Conservation (phyloP, 2,329 filamentous ascomycete genomes). For the Talaromyces verruculosus region DNA sequence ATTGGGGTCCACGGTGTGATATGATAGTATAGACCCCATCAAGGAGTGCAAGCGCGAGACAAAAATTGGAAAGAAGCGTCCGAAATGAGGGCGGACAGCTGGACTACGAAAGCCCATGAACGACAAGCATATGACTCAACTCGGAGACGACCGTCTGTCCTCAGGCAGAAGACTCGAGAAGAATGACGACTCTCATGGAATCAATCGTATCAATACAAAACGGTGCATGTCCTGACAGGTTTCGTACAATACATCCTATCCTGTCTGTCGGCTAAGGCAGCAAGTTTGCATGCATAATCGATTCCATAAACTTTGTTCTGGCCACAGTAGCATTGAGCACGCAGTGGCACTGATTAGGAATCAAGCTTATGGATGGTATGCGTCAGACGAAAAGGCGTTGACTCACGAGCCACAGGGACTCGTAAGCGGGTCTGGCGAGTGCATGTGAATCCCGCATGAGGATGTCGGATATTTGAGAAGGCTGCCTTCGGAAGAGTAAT, state of each 20-base stretch:
- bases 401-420: slow-evolving; percentile 2
- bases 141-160: not conserved
- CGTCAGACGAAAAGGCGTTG: not conserved
- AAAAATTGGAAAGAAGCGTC: not conserved
- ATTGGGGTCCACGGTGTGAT: no score
- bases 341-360: not conserved
- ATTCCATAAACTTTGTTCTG: slow-evolving; percentile 1
- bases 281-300: not conserved
- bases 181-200: not conserved
- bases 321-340: not conserved
- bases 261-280: not conserved
- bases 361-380: not conserved
- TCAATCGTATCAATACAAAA: slow-evolving; percentile 1
- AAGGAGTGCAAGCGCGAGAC: not conserved
- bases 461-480: not conserved
- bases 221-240: not conserved
- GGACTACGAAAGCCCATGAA: not conserved
- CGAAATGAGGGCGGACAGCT: not conserved
- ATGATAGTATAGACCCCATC: not conserved
- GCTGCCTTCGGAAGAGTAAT: not conserved
- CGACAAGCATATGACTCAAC: not conserved
- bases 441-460: not conserved
- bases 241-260: slow-evolving; percentile 2
- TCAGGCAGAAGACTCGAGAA: not conserved
- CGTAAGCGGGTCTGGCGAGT: not conserved